Conservation (phyloP, 306 rosid genomes). For the Cicer pinnatifidum region DNA sequence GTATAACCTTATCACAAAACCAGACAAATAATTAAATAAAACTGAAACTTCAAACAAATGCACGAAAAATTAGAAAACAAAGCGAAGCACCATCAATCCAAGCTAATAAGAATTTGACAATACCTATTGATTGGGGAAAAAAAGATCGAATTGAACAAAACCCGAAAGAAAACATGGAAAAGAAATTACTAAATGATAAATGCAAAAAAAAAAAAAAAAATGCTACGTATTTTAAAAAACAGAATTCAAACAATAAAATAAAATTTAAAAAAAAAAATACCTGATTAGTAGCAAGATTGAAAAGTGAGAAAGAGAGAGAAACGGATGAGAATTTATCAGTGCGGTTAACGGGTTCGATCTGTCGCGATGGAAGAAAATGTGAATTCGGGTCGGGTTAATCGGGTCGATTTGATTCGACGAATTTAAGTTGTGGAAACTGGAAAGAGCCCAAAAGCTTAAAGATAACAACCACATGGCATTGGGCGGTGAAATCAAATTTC, state of each 20-base stretch:
- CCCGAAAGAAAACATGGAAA: not conserved
- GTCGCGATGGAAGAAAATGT: not conserved
- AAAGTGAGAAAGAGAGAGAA: not conserved
- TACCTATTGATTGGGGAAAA: not conserved
- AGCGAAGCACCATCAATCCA: not conserved
- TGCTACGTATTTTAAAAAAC: not conserved
- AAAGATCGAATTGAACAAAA: conserved; percentile 1
- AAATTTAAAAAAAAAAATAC: not conserved
- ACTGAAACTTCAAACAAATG: conserved; percentile 35
- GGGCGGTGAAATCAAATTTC: too few relatives aligned
- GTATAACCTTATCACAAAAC: conserved; percentile 4
- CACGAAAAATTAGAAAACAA: conserved; percentile 3
- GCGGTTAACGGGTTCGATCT: conserved; percentile 16
- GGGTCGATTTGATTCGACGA: not conserved
- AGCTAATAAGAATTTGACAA: not conserved
- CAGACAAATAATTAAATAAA: conserved; percentile 5
- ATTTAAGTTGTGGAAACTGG: not conserved
- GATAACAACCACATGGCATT: too few relatives aligned
- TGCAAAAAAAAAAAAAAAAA: not conserved
- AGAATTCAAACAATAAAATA: not conserved
- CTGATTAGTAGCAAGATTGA: conserved; percentile 38
- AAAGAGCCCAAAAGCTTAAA: not conserved
- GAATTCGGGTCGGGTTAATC: not conserved
- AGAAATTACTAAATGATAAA: too few relatives aligned
- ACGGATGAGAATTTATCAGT: conserved; percentile 27